Conservation (phyloP, 2,329 filamentous ascomycete species). For the Emergomyces pasteurianus region DNA sequence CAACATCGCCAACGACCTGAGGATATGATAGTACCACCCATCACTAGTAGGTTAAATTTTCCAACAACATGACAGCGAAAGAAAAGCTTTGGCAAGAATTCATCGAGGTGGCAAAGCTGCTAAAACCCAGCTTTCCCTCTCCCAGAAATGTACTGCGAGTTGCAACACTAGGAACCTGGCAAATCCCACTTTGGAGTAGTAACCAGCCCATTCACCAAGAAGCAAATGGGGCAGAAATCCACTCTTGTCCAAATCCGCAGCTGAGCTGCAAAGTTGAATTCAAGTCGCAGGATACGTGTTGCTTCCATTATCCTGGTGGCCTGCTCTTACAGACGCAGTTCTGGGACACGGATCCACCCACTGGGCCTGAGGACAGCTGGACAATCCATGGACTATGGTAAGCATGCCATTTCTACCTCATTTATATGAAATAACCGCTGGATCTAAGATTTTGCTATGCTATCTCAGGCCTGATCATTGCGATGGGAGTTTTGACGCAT, state of each 20-base stretch:
- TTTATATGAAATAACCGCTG: background rate
- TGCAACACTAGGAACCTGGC: background rate
- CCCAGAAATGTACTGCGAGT: background rate
- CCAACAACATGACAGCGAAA: background rate
- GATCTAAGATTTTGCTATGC: background rate
- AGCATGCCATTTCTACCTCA: conserved; percentile 6
- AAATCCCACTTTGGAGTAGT: background rate
- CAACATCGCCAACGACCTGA: background rate
- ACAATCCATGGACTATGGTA: conserved; percentile 48
- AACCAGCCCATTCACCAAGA: background rate
- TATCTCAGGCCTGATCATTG: conserved; percentile 39
- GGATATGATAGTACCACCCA: background rate
- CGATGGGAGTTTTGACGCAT: conserved; percentile 45
- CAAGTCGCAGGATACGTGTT: conserved; percentile 36
- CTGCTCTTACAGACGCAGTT: conserved; percentile 48
- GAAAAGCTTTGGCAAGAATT: background rate
- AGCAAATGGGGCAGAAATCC: background rate
- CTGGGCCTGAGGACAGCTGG: conserved; percentile 45
- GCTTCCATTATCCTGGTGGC: conserved; percentile 48
- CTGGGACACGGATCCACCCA: conserved; percentile 46
- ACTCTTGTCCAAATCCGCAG: conserved; percentile 25
- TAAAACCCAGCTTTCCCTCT: background rate
- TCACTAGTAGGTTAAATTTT: background rate
- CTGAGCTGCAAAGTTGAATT: conserved; percentile 52
- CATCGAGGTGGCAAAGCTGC: background rate